Evolutionary conservation across 1,284 basidiomycete species (phyloP).

Genomic region (Cryptococcus sp.): DNA sequence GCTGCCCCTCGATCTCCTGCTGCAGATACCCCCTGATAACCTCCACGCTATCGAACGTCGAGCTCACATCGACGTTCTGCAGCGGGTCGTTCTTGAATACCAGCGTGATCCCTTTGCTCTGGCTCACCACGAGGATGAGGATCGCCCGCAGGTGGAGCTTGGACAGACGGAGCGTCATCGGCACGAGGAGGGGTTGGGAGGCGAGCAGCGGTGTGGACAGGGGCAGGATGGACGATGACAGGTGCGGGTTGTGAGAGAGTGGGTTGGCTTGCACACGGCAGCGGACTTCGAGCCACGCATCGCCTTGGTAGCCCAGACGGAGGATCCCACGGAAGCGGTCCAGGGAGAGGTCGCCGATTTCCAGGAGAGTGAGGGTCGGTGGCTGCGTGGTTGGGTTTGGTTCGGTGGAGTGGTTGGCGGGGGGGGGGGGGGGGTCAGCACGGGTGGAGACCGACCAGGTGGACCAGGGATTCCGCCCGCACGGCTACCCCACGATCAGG

Average conservation of each 20-base stretch:
- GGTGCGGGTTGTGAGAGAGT: constrained; percentile 70
- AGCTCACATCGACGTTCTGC: constrained; percentile 95
- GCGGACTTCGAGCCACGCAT: constrained; percentile 91
- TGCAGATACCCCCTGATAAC: constrained; percentile 97
- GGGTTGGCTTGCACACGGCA: constrained; percentile 80
- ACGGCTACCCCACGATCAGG: not conserved
- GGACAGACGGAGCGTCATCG: constrained; percentile 96
- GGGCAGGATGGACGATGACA: constrained; percentile 68
- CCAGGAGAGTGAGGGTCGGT: constrained; percentile 93
- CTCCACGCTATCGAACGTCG: constrained; percentile 96
- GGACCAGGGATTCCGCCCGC: too few species aligned
- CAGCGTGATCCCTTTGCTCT: constrained; percentile 94
- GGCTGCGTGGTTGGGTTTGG: constrained; percentile 68
- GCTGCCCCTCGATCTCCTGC: constrained; percentile 92
- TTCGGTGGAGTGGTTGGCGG: not conserved
- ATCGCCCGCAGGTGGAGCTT: constrained; percentile 91
- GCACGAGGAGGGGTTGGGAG: constrained; percentile 88
- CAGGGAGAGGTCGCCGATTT: constrained; percentile 92
- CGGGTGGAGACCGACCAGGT: not conserved
- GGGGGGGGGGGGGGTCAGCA: not conserved
- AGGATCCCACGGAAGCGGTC: constrained; percentile 98
- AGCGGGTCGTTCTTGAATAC: constrained; percentile 99
- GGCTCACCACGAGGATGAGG: constrained; percentile 94
- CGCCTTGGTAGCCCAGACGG: constrained; percentile 88
- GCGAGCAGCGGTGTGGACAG: constrained; percentile 78